phyloP scores from a whole-genome alignment of 805 yeast genomes.

The Metschnikowia cerradonensis region DNA sequence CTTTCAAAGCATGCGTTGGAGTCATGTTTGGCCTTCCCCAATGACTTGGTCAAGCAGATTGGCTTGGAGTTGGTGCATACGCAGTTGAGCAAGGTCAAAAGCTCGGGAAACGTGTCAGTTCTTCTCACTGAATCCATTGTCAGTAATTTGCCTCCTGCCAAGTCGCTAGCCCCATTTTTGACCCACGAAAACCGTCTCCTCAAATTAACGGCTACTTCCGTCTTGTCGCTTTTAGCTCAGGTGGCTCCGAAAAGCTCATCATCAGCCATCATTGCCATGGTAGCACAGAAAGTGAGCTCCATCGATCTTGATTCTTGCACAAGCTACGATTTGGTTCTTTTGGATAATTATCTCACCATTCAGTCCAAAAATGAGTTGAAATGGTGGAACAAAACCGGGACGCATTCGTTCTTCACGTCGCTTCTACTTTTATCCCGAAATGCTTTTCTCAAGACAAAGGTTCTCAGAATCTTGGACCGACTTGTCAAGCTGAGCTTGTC shows the following conservation, averaged over 20 bases:
- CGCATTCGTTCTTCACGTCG: conserved; percentile 63
- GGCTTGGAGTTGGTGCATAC: conserved; percentile 58
- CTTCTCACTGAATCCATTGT: conserved; percentile 21
- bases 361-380: conserved; percentile 62
- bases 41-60: conserved; percentile 56
- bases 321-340: conserved; percentile 53
- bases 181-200: conserved; percentile 44
- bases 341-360: conserved; percentile 52
- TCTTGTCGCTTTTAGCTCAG: conserved; percentile 32
- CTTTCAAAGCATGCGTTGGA: conserved; percentile 54
- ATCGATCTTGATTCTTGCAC: conserved; percentile 25
- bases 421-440: conserved; percentile 45
- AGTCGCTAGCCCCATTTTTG: conserved; percentile 40
- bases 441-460: conserved; percentile 9
- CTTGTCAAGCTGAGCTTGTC: conserved; percentile 13
- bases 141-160: conserved; percentile 39
- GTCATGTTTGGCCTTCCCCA: conserved; percentile 48
- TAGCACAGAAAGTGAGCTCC: conserved; percentile 8
- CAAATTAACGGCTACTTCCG: conserved; percentile 44
- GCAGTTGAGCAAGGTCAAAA: conserved; percentile 45
- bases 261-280: conserved; percentile 11
- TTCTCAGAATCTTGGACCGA: conserved; percentile 11
- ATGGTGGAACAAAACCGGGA: conserved; percentile 67
- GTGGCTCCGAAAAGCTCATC: conserved; percentile 19
- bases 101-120: conserved; percentile 5